Evolutionary conservation across 768 basidiomycete genomes (phyloP).

Genomic region (Serendipita indica): DNA sequence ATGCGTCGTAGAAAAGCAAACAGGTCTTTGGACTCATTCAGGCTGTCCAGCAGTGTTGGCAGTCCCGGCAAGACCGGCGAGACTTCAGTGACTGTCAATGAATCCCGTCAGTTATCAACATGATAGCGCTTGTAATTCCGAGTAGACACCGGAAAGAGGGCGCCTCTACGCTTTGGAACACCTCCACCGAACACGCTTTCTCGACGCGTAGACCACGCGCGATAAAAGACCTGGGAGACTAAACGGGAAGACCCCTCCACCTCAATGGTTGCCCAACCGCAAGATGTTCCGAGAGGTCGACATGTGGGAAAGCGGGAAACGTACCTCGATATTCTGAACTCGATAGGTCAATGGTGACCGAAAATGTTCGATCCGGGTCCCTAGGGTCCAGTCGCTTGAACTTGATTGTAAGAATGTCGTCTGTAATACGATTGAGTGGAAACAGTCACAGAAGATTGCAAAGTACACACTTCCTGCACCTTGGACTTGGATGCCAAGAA

Average conservation of each 20-base stretch:
- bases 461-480: not conserved
- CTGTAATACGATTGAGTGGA: too few relatives aligned
- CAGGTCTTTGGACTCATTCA: constrained; percentile 58
- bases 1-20: constrained; percentile 55
- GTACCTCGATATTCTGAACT: constrained; percentile 48
- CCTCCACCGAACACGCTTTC: not conserved
- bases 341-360: constrained; percentile 62
- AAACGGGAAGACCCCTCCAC: too few relatives aligned
- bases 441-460: not conserved
- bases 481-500: not conserved
- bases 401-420: constrained; percentile 55
- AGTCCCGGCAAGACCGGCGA: constrained; percentile 55
- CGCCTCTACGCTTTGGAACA: not conserved
- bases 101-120: constrained; percentile 8
- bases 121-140: not conserved
- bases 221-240: not conserved
- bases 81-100: constrained; percentile 53
- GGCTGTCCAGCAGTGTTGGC: constrained; percentile 48
- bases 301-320: constrained; percentile 15
- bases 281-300: not conserved
- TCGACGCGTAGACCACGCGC: not conserved
- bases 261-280: constrained; percentile 1
- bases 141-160: not conserved
- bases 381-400: constrained; percentile 50
- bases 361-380: constrained; percentile 48